Percentiles rank a stretch among this genome's conserved stretches.
Conservation (phyloP, 768 basidiomycete species). For the Mycena vulgaris region DNA sequence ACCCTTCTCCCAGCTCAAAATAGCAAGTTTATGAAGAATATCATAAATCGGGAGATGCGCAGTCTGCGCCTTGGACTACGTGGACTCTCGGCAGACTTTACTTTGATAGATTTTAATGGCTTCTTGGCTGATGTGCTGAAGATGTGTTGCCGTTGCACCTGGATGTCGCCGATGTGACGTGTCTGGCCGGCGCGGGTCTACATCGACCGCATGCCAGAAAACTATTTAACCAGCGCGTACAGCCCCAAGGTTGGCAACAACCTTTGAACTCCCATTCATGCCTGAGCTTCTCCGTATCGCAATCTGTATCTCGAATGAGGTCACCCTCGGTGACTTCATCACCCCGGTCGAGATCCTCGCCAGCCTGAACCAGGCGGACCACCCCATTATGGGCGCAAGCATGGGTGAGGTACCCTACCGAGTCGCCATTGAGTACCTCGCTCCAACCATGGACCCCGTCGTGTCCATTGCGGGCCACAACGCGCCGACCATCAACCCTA, state of each 20-base stretch:
- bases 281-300: constrained; percentile 31
- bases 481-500: constrained; percentile 31
- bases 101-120: too few relatives aligned
- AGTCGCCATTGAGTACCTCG: constrained; percentile 27
- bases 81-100: too few relatives aligned
- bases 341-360: constrained; percentile 33
- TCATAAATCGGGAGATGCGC: too few relatives aligned
- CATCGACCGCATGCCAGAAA: too few relatives aligned
- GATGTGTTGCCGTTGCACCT: too few relatives aligned
- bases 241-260: not conserved
- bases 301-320: constrained; percentile 30
- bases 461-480: constrained; percentile 2
- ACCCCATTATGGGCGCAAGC: not conserved
- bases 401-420: constrained; percentile 27
- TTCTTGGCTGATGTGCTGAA: too few relatives aligned
- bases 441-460: constrained; percentile 31
- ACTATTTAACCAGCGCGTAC: not conserved
- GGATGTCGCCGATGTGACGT: too few relatives aligned
- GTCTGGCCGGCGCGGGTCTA: too few relatives aligned
- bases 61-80: too few relatives aligned
- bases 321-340: constrained; percentile 39
- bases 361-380: constrained; percentile 23
- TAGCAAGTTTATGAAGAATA: too few relatives aligned
- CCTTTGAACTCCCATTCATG: constrained; percentile 3
- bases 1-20: too few relatives aligned